These are phyloP conservation scores for Eucalyptus erythrocorys DNA, from an alignment of 345 rosid species.

Conservation along the genomic window DNA sequence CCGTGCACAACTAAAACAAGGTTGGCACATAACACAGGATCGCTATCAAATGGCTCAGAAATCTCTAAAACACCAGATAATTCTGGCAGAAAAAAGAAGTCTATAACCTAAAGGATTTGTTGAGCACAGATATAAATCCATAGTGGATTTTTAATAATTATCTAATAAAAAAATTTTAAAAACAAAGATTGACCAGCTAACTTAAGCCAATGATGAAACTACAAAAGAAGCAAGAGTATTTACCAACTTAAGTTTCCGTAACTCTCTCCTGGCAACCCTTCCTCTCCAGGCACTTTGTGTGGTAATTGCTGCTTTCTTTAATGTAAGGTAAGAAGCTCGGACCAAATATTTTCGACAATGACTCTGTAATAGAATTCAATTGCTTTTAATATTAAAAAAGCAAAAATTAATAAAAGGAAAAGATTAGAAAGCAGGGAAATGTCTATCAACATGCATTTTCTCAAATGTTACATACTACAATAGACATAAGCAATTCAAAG, in stretches of 20 bases:
- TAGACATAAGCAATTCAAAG: neutral
- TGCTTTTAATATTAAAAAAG: neutral
- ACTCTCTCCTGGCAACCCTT: conserved; percentile 62
- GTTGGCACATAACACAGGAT: neutral
- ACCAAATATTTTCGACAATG: conserved; percentile 59
- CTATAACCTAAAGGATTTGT: neutral
- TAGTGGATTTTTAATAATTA: neutral
- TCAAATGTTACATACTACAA: neutral
- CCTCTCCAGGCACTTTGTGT: conserved; percentile 82
- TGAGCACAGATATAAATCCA: neutral
- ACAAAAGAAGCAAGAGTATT: neutral
- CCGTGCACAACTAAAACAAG: neutral
- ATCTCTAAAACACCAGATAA: neutral
- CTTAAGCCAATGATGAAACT: neutral
- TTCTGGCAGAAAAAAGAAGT: neutral
- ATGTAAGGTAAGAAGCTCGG: conserved; percentile 16
- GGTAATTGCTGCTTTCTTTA: conserved; percentile 58
- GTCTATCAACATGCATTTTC: neutral
- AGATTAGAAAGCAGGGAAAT: neutral
- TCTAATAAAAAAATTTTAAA: neutral
- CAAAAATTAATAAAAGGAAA: neutral
- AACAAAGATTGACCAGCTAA: neutral
- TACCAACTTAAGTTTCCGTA: conserved; percentile 77
- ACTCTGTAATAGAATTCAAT: conserved; percentile 24
- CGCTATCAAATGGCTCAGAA: neutral